These are phyloP conservation scores for Monosporozyma siamensis DNA, from an alignment of 805 yeast genomes.

Conservation along the genomic window DNA sequence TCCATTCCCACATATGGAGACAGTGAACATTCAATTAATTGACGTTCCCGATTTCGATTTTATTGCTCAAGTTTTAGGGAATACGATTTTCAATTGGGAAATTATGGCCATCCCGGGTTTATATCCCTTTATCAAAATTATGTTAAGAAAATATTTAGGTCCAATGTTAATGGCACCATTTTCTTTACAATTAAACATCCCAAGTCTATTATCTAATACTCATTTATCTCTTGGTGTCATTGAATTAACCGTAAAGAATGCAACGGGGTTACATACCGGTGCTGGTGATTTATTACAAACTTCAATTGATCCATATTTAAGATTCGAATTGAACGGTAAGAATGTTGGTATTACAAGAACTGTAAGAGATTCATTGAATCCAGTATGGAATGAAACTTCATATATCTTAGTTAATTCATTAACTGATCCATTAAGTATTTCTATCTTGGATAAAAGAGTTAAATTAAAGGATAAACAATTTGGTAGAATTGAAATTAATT, in stretches of 20 bases:
- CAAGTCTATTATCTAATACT: slow-evolving; percentile 82
- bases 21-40: slow-evolving; percentile 74
- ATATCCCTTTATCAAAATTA: slow-evolving; percentile 68
- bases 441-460: slow-evolving; percentile 66
- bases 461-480: slow-evolving; percentile 65
- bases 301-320: slow-evolving; percentile 84
- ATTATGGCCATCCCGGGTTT: slow-evolving; percentile 81
- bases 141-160: slow-evolving; percentile 80
- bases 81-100: slow-evolving; percentile 80
- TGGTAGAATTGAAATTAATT: slow-evolving; percentile 68
- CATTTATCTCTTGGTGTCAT: slow-evolving; percentile 83
- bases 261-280: slow-evolving; percentile 59
- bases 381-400: slow-evolving; percentile 78
- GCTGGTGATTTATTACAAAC: slow-evolving; percentile 50
- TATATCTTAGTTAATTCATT: slow-evolving; percentile 62
- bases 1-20: slow-evolving; percentile 87
- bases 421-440: slow-evolving; percentile 71
- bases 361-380: slow-evolving; percentile 56
- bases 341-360: slow-evolving; percentile 61
- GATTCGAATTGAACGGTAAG: slow-evolving; percentile 50
- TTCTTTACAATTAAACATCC: slow-evolving; percentile 85
- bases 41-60: slow-evolving; percentile 89
- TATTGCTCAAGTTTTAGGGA: slow-evolving; percentile 62
- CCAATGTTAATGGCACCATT: slow-evolving; percentile 84
- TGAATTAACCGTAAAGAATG: slow-evolving; percentile 56